phyloP scores from a whole-genome alignment of 192 early-diverging fungal genomes.

The Globomyces pollinis-pini region DNA sequence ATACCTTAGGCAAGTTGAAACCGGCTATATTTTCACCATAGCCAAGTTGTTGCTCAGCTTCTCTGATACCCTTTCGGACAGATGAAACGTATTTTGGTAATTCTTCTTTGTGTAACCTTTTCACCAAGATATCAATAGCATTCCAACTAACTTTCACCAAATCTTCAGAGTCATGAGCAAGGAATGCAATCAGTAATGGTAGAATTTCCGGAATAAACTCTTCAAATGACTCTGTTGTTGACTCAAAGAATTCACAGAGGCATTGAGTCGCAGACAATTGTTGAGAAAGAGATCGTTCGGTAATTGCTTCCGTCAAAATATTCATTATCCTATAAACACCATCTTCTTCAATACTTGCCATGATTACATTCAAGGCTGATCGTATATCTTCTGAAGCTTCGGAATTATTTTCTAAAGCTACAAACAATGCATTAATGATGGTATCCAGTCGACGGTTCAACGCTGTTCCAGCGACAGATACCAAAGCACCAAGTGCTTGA shows the following conservation, averaged over 20 bases:
- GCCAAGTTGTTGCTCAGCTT: constrained; percentile 40
- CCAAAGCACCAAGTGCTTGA: constrained; percentile 76
- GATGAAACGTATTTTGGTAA: constrained; percentile 70
- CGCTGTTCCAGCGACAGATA: constrained; percentile 81
- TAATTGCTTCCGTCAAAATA: constrained; percentile 63
- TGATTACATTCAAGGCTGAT: constrained; percentile 64
- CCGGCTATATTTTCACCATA: constrained; percentile 52
- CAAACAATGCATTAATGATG: constrained; percentile 77
- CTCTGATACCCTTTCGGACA: constrained; percentile 57
- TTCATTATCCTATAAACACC: constrained; percentile 72
- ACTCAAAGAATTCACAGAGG: constrained; percentile 57
- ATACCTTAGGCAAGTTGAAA: constrained; percentile 79
- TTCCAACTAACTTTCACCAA: constrained; percentile 68
- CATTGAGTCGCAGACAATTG: constrained; percentile 51
- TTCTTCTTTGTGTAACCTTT: constrained; percentile 81
- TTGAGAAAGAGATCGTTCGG: constrained; percentile 4
- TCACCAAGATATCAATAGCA: constrained; percentile 73
- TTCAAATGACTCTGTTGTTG: constrained; percentile 48
- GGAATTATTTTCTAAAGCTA: constrained; percentile 61
- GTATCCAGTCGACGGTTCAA: constrained; percentile 73
- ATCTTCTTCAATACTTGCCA: constrained; percentile 72
- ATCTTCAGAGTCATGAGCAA: constrained; percentile 47
- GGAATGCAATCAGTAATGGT: constrained; percentile 59
- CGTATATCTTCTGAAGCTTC: constrained; percentile 60
- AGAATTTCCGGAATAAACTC: constrained; percentile 79